Percentiles rank a stretch among this genome's conserved stretches.
Conservation (phyloP, 1,139 yeast species). For the Suhomyces bokatorum region DNA sequence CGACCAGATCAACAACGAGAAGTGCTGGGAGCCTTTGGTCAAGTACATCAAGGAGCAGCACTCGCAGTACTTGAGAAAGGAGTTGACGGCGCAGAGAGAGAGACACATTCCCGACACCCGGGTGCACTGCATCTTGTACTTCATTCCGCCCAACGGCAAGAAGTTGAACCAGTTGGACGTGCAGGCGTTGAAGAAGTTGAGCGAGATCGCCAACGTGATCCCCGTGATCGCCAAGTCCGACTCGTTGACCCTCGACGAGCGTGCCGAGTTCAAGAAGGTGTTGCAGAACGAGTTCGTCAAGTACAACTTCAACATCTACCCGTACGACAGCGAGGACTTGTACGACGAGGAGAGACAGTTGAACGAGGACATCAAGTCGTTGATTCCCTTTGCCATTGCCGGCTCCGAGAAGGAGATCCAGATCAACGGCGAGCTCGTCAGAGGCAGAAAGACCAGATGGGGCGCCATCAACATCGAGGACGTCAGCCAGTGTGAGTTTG, state of each 20-base stretch:
- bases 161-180: constrained; percentile 83
- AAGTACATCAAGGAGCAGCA: constrained; percentile 97
- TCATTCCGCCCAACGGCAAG: constrained; percentile 82
- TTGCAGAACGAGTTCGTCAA: constrained; percentile 76
- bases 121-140: constrained; percentile 90
- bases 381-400: constrained; percentile 90
- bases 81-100: constrained; percentile 94
- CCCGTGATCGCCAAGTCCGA: constrained; percentile 96
- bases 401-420: constrained; percentile 85
- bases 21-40: constrained; percentile 96
- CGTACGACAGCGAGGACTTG: constrained; percentile 76
- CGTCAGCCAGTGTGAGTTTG: constrained; percentile 92
- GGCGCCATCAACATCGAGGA: constrained; percentile 92
- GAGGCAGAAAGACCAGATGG: constrained; percentile 94
- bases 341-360: constrained; percentile 79
- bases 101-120: constrained; percentile 82
- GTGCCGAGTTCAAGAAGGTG: constrained; percentile 70
- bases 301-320: constrained; percentile 79
- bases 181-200: constrained; percentile 76
- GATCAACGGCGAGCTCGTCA: constrained; percentile 72
- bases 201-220: constrained; percentile 90
- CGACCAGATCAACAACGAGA: constrained; percentile 92
- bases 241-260: constrained; percentile 82
- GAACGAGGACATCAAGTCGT: constrained; percentile 73
- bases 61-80: constrained; percentile 88